phyloP scores from a whole-genome alignment of 768 basidiomycete genomes.

The Leccinum obscurum region DNA sequence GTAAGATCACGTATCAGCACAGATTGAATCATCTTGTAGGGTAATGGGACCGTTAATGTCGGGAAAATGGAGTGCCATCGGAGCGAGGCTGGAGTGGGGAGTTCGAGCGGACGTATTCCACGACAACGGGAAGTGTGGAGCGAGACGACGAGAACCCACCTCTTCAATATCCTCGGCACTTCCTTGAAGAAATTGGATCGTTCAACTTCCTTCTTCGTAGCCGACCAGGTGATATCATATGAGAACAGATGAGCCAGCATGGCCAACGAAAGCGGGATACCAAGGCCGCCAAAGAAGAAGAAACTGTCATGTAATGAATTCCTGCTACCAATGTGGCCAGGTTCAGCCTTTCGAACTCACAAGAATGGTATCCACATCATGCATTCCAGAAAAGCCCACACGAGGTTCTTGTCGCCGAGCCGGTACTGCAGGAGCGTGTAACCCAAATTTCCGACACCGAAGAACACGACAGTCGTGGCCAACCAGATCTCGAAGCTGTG shows the following conservation, averaged over 20 bases:
- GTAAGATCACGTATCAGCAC: conserved; percentile 18
- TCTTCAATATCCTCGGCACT: conserved; percentile 74
- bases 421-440: conserved; percentile 75
- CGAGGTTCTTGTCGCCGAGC: conserved; percentile 44
- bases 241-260: conserved; percentile 57
- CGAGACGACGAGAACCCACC: conserved; percentile 18
- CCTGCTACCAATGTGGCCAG: neutral
- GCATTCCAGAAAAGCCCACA: conserved; percentile 28
- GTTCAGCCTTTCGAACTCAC: conserved; percentile 20
- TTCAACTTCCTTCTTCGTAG: conserved; percentile 81
- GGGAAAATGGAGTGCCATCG: neutral
- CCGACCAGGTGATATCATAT: conserved; percentile 58
- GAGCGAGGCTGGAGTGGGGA: neutral
- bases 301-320: conserved; percentile 28
- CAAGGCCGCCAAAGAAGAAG: conserved; percentile 60
- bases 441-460: conserved; percentile 69
- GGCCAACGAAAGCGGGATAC: conserved; percentile 52
- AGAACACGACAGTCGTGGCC: conserved; percentile 75
- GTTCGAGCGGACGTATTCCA: neutral
- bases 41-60: conserved; percentile 1
- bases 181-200: conserved; percentile 90
- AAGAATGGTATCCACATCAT: conserved; percentile 39
- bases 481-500: conserved; percentile 82
- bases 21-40: conserved; percentile 2
- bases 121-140: neutral